phyloP scores from a whole-genome alignment of 306 rosid species.

The Sphenostylis stenocarpa region DNA sequence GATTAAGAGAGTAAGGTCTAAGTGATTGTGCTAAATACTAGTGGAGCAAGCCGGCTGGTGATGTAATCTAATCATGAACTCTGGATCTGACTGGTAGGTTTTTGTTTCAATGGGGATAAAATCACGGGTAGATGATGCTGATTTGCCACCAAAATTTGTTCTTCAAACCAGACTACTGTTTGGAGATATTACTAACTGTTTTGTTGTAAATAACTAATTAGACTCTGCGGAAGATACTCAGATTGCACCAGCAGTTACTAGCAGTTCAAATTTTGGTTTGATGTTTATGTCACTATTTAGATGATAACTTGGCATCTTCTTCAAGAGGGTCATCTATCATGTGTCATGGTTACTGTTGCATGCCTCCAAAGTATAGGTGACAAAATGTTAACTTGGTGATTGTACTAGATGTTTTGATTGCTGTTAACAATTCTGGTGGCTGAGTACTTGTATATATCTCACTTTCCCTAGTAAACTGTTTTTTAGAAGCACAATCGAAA shows the following conservation, averaged over 20 bases:
- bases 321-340: constrained; percentile 10
- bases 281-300: constrained; percentile 9
- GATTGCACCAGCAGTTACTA: constrained; percentile 27
- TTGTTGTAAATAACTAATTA: constrained; percentile 26
- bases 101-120: neutral
- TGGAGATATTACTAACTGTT: constrained; percentile 25
- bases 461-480: neutral
- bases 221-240: constrained; percentile 8
- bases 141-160: neutral
- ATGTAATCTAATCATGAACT: neutral
- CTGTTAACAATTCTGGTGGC: neutral
- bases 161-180: constrained; percentile 19
- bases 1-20: constrained; percentile 10
- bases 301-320: constrained; percentile 18
- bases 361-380: neutral
- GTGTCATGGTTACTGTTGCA: neutral
- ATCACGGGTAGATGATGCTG: neutral
- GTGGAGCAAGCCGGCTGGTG: constrained; percentile 1
- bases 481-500: neutral
- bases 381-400: neutral
- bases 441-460: neutral
- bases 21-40: neutral
- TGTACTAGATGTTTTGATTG: constrained; percentile 5
- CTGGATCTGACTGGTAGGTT: neutral
- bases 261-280: constrained; percentile 1